Percentiles rank a stretch among this genome's conserved stretches.
phyloP scores from a whole-genome alignment of 1,139 yeast species.

The Taphrina betulina region DNA sequence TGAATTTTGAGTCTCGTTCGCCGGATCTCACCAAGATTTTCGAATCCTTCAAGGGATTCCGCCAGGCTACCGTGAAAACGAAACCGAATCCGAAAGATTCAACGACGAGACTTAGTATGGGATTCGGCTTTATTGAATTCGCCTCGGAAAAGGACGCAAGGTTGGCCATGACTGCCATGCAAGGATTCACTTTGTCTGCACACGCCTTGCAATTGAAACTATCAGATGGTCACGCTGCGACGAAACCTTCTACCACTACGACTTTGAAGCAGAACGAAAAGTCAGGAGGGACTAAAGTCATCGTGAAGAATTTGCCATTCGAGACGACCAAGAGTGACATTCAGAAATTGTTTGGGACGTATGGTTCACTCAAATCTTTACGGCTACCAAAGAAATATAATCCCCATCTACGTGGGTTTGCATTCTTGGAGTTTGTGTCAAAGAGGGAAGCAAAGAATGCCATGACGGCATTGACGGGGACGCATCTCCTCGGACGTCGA shows the following conservation, averaged over 20 bases:
- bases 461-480: conserved; percentile 92
- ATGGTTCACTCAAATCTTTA: conserved; percentile 90
- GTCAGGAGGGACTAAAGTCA: conserved; percentile 60
- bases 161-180: conserved; percentile 68
- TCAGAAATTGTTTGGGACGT: conserved; percentile 71
- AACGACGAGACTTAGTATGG: conserved; percentile 78
- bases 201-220: conserved; percentile 85
- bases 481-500: conserved; percentile 93
- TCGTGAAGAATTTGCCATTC: conserved; percentile 94
- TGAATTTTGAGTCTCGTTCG: conserved; percentile 77
- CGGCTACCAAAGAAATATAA: conserved; percentile 96
- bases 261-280: conserved; percentile 38
- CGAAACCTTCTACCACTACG: conserved; percentile 52
- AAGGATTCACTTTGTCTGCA: conserved; percentile 80
- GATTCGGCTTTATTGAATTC: conserved; percentile 95
- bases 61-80: conserved; percentile 77
- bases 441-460: conserved; percentile 93
- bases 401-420: conserved; percentile 94
- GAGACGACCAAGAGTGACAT: conserved; percentile 93
- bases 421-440: conserved; percentile 87
- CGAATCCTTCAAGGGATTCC: conserved; percentile 72
- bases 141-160: conserved; percentile 73
- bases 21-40: conserved; percentile 60
- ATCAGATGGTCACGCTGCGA: conserved; percentile 65
- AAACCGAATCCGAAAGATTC: conserved; percentile 81